A percentile compares a stretch with the other conserved stretches of the same genome.
phyloP scores from a whole-genome alignment of 495 filamentous ascomycete genomes.

The Trichoderma reesei region DNA sequence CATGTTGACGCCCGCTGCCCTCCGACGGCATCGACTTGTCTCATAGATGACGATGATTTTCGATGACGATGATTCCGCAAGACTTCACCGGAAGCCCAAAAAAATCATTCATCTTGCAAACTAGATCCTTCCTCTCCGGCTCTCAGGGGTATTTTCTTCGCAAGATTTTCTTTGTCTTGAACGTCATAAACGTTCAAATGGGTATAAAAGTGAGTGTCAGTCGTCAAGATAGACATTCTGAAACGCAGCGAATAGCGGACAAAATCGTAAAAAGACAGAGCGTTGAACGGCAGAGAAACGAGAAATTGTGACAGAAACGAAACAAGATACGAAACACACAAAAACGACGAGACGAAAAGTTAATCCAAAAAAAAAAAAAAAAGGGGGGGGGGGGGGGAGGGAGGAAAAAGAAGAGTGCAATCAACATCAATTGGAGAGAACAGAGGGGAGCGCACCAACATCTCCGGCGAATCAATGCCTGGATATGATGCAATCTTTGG shows the following conservation, averaged over 20 bases:
- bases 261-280: background rate
- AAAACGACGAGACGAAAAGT: background rate
- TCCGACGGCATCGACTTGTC: background rate
- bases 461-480: conserved; percentile 1
- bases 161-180: conserved; percentile 9
- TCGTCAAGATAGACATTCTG: conserved; percentile 7
- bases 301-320: background rate
- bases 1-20: background rate
- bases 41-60: background rate
- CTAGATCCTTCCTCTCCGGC: background rate
- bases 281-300: background rate
- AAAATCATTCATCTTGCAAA: conserved; percentile 6
- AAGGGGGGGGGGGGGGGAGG: background rate
- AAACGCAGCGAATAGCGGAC: background rate
- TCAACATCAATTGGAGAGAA: background rate
- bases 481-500: conserved; percentile 4
- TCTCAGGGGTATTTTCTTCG: conserved; percentile 10
- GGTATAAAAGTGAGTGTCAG: conserved; percentile 12
- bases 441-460: conserved; percentile 1
- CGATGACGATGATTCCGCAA: background rate
- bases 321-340: conserved; percentile 1
- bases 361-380: background rate
- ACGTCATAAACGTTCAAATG: conserved; percentile 7
- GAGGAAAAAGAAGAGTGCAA: background rate
- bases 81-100: background rate